phyloP scores from a whole-genome alignment of 140 eudicot species.

The Ambrosia hybrid region DNA sequence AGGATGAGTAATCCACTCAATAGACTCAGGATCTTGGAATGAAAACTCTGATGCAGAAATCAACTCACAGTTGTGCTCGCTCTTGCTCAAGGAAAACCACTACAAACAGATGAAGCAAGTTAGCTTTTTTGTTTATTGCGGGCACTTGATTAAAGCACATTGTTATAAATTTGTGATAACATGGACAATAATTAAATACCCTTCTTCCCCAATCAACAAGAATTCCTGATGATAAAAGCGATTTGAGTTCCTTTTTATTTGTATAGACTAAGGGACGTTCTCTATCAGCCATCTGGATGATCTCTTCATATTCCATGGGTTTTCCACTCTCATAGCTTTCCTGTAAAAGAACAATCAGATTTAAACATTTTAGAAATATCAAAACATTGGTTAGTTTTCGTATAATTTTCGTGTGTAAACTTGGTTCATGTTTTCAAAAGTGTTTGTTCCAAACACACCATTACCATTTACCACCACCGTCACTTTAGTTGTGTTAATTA shows the following conservation, averaged over 20 bases:
- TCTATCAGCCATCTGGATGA: constrained; percentile 27
- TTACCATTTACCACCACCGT: too few relatives aligned
- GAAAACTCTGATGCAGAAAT: constrained; percentile 28
- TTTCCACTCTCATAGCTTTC: constrained; percentile 26
- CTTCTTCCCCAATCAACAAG: constrained; percentile 33
- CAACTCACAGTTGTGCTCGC: constrained; percentile 26
- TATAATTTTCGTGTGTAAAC: too few relatives aligned
- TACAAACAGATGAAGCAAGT: background rate
- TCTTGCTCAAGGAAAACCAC: constrained; percentile 34
- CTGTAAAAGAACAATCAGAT: background rate
- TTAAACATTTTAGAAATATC: too few relatives aligned
- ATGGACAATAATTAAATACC: background rate
- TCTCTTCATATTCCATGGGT: constrained; percentile 32
- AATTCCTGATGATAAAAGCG: constrained; percentile 24
- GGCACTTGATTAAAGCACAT: too few relatives aligned
- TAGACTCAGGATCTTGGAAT: constrained; percentile 1
- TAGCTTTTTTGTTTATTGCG: too few relatives aligned
- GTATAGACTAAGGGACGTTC: constrained; percentile 27
- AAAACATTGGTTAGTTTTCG: too few relatives aligned
- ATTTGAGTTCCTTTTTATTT: constrained; percentile 28
- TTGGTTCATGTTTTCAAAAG: too few relatives aligned
- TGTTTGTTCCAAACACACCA: too few relatives aligned
- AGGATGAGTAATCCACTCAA: constrained; percentile 21
- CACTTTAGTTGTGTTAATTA: too few relatives aligned
- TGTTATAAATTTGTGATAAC: too few relatives aligned